Conservation (phyloP, 805 yeast genomes). For the Nakazawaea ernobii region DNA sequence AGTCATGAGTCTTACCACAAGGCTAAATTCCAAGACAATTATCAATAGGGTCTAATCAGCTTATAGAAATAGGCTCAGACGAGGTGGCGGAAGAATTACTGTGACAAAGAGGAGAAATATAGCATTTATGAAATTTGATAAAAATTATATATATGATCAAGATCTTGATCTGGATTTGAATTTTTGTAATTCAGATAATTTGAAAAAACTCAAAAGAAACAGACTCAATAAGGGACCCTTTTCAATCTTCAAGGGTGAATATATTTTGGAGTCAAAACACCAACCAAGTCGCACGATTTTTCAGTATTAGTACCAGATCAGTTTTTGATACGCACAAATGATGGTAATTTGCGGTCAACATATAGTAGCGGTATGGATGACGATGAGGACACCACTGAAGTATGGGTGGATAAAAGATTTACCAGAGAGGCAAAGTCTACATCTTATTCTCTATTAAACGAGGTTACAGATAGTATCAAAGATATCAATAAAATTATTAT, state of each 20-base stretch:
- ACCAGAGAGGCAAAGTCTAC: conserved; percentile 25
- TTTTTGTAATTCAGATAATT: conserved; percentile 16
- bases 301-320: neutral
- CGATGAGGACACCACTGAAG: conserved; percentile 8
- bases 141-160: conserved; percentile 29
- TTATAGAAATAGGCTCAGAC: conserved; percentile 11
- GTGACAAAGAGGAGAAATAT: conserved; percentile 32
- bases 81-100: conserved; percentile 9
- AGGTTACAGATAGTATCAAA: conserved; percentile 17
- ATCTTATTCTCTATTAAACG: conserved; percentile 15
- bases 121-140: conserved; percentile 36
- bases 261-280: neutral
- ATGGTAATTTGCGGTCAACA: conserved; percentile 6
- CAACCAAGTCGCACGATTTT: neutral
- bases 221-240: conserved; percentile 22
- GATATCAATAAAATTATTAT: conserved; percentile 21
- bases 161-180: conserved; percentile 34
- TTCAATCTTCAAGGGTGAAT: conserved; percentile 12
- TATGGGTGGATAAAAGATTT: conserved; percentile 30
- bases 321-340: neutral
- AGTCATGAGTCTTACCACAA: too few species aligned
- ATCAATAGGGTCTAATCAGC: conserved; percentile 23
- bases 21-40: conserved; percentile 35
- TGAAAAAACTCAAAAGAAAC: neutral
- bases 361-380: neutral